phyloP scores from a whole-genome alignment of 345 rosid genomes.

The Lenwebbia sp. region DNA sequence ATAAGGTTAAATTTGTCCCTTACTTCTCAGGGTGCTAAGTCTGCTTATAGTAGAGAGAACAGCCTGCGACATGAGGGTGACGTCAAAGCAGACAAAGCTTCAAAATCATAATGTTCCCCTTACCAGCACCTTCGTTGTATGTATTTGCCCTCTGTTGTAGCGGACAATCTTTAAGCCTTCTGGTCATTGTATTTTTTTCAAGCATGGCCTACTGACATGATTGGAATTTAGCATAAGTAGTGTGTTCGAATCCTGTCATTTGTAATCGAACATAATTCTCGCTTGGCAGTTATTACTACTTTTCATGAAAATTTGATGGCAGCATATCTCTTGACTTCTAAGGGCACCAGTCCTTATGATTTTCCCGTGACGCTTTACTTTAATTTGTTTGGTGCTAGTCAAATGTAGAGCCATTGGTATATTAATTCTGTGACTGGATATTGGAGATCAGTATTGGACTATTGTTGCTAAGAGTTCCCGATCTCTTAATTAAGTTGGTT shows the following conservation, averaged over 20 bases:
- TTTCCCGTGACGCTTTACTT: not conserved
- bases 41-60: conserved; percentile 61
- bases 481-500: not conserved
- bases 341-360: not conserved
- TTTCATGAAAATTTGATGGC: not conserved
- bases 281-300: not conserved
- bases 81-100: not conserved
- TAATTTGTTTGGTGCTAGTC: not conserved
- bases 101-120: conserved; percentile 18
- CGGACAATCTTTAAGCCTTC: not conserved
- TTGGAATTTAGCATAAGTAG: not conserved
- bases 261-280: not conserved
- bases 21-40: conserved; percentile 62
- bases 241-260: not conserved
- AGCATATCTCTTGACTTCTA: not conserved
- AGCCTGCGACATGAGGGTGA: conserved; percentile 62
- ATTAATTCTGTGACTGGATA: not conserved
- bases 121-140: not conserved
- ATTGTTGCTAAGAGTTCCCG: not conserved
- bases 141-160: not conserved
- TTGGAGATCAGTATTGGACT: not conserved
- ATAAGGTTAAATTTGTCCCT: not conserved
- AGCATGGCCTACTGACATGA: not conserved
- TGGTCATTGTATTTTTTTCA: not conserved
- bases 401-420: not conserved